Evolutionary conservation across 306 rosid genomes (phyloP), one percentile per base, ranked within the genome.

Genomic region (Ziziphus jujuba): DNA sequence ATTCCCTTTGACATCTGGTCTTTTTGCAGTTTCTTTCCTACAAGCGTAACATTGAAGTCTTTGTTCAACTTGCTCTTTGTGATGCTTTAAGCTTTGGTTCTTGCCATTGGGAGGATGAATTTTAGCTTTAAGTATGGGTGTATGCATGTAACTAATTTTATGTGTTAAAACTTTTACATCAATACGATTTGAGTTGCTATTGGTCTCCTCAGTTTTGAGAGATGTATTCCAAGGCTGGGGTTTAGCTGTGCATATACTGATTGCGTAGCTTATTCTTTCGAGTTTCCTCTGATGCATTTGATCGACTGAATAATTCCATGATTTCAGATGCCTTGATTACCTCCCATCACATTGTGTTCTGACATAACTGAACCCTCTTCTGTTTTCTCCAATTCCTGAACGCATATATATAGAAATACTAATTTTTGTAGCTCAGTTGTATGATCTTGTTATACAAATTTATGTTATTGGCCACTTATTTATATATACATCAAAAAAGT

Each of bases 21-120:
- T 66, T 67, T 75, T 59, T 72, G 52, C 24, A 20, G 47, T 40
- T 57, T 63, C 31, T 17, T 57, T 79, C 57, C 64, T 70, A 20
- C 72, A 61, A 61, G 38, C 58, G n/a, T 59, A 58, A 62, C 57
- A 43, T 70, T 48, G 61, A 1, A 49, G 57, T 47, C 53, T 60
- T 56, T 66, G 15, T 50, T 20, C 55, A 50, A 50, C 6, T 50
- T 9, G 10, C 20, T 63, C 28, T 24, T 43, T 43, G 67, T 55
- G 17, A 24, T 55, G 21, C 21, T 21, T 23, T 23, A 25, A 50
- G 55, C 14, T 55, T 31, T 24, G 34, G 2, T 55, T 55, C 14
- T 17, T 55, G 59, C n/a, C 34, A 55, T 12, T 23, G 34, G 34
- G 17, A 55, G 59, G 59, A 55, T 9, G 21, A 12, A 31, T 1